Conservation (phyloP, 148 eudicot genomes). For the Camellia lanceoleosa region DNA sequence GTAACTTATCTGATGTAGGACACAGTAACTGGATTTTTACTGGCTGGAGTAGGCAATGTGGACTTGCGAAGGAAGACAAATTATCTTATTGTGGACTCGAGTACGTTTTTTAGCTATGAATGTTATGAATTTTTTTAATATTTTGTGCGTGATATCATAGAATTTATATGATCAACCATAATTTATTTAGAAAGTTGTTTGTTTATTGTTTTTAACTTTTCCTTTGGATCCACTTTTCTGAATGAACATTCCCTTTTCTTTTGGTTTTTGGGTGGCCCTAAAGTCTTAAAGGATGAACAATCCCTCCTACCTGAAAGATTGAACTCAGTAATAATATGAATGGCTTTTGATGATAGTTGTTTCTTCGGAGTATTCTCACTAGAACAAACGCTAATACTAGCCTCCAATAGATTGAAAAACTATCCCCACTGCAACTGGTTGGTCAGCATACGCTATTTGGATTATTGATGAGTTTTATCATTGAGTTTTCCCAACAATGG, state of each 20-base stretch:
- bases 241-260: background rate
- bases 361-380: background rate
- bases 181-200: background rate
- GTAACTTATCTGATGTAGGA: slow-evolving; percentile 52
- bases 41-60: slow-evolving; percentile 97
- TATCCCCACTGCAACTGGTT: background rate
- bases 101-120: slow-evolving; percentile 40
- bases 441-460: background rate
- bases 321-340: background rate
- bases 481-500: no score
- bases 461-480: background rate
- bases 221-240: background rate
- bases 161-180: background rate
- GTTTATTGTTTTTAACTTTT: background rate
- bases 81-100: slow-evolving; percentile 92
- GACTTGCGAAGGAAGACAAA: slow-evolving; percentile 96
- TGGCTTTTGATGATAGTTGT: background rate
- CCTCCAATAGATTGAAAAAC: background rate
- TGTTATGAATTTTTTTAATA: background rate
- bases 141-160: background rate
- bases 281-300: background rate
- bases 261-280: background rate
- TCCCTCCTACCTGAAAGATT: background rate
- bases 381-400: background rate
- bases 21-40: slow-evolving; percentile 86